Percentiles rank a stretch among this genome's conserved stretches.
Conservation (phyloP, 257 asterid genomes). For the Capsicum chinense region DNA sequence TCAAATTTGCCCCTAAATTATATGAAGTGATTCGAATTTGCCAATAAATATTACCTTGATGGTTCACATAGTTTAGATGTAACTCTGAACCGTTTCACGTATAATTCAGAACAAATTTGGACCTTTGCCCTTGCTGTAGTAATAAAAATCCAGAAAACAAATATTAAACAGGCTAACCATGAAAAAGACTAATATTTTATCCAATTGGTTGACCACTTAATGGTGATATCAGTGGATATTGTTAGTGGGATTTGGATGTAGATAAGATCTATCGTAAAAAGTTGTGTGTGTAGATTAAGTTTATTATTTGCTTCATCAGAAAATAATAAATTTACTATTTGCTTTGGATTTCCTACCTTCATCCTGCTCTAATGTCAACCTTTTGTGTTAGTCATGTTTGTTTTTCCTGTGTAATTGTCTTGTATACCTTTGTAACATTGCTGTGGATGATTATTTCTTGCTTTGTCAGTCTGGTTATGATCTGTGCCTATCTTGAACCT, state of each 20-base stretch:
- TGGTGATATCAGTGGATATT: background rate
- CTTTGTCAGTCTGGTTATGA: background rate
- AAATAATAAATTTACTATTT: too few relatives aligned
- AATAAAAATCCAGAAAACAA: too few relatives aligned
- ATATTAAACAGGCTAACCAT: too few relatives aligned
- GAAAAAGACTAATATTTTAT: background rate
- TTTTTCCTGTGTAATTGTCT: background rate
- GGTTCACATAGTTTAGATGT: too few relatives aligned
- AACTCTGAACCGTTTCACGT: too few relatives aligned
- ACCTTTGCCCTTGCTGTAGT: too few relatives aligned
- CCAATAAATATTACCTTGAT: too few relatives aligned
- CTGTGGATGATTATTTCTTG: background rate
- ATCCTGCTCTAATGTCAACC: background rate
- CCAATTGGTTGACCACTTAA: background rate
- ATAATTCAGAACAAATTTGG: too few relatives aligned
- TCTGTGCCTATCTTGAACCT: background rate
- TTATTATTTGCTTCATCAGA: background rate
- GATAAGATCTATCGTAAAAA: background rate
- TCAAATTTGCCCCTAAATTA: too few relatives aligned
- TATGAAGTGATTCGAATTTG: too few relatives aligned
- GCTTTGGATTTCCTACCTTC: too few relatives aligned
- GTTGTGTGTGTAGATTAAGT: background rate
- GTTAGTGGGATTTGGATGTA: background rate
- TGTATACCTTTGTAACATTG: background rate
- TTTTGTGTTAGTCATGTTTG: background rate